phyloP scores from a whole-genome alignment of 2,329 filamentous ascomycete genomes.

The Sordariomycetes sp. region DNA sequence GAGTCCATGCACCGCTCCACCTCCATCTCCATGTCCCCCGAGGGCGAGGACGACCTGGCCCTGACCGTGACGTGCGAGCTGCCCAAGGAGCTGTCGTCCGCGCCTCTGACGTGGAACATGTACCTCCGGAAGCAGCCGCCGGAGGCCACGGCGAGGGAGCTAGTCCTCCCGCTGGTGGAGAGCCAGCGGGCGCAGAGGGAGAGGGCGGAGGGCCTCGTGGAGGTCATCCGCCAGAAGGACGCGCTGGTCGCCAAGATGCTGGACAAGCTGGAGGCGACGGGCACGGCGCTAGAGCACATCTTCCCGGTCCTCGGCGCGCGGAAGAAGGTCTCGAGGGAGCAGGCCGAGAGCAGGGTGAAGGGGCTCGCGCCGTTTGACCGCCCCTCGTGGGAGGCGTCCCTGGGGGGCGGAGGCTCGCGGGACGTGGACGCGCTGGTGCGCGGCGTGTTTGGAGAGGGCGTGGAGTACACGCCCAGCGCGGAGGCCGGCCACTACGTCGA shows the following conservation, averaged over 20 bases:
- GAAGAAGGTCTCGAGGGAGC: constrained; percentile 30
- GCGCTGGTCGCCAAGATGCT: constrained; percentile 35
- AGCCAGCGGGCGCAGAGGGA: constrained; percentile 26
- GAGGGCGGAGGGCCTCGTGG: constrained; percentile 31
- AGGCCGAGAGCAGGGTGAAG: constrained; percentile 36
- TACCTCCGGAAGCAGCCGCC: constrained; percentile 35
- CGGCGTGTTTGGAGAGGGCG: neutral
- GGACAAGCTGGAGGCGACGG: constrained; percentile 42
- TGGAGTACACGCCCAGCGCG: neutral
- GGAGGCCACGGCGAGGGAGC: constrained; percentile 30
- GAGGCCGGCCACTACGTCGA: neutral
- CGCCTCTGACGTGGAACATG: constrained; percentile 55
- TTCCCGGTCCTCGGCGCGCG: constrained; percentile 34
- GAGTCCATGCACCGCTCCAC: constrained; percentile 31
- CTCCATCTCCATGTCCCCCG: constrained; percentile 28
- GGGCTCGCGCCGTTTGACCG: constrained; percentile 37
- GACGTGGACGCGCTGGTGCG: neutral
- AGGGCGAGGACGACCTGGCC: constrained; percentile 21
- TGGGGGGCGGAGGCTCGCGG: neutral
- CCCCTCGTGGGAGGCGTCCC: neutral
- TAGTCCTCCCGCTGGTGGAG: constrained; percentile 41
- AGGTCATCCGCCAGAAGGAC: constrained; percentile 38
- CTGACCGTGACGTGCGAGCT: constrained; percentile 50
- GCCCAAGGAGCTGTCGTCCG: constrained; percentile 39
- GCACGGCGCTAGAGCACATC: constrained; percentile 39